Evolutionary conservation across 805 yeast species (phyloP), one percentile per base, ranked within the genome.

Genomic region (Yarrowia sp.): DNA sequence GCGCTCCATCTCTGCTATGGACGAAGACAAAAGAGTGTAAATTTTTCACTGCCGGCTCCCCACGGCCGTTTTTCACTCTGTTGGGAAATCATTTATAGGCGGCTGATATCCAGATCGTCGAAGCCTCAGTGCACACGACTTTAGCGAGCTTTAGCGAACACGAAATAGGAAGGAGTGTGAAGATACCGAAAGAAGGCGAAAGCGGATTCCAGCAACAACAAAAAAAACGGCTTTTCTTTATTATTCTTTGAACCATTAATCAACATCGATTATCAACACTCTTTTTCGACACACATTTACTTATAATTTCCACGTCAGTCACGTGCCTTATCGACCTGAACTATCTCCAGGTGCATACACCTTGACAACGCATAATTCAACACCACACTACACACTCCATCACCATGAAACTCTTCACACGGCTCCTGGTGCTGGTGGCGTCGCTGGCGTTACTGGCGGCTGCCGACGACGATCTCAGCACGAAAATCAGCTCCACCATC

Each of bases 401-500:
- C 42, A 11, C 50, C 32, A 59, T 59, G 65, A 32, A 42, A 43
- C 9, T 56, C 9, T 26, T 59, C n/a, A 43, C 65, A 14, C 65
- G 46, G 52, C 52, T 59, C 12, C 32, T 59, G 50, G 52, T 45
- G 52, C 65, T 43, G 16, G 65, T 59, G 52, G 52, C 52, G 46
- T 43, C 65, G 42, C 42, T 59, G 65, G 65, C 65, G 52, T 45
- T 42, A 35, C 49, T 59, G 10, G 65, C 42, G 50, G 52, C 16
- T 32, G 65, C 65, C 19, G 65, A 59, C 32, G 65, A 59, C 42
- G 32, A 59, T 43, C 48, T 43, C 41, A 43, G 42, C 65, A 43
- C 50, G 8, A 74, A 75, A 8, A 82, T 89, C 16, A 72, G 72
- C 5, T 78, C 84, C 0, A 75, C 78, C 0, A 75, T 77, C 14